Conservation (phyloP, 371 early-diverging fungal genomes). For the Rhizopus arrhizus region DNA sequence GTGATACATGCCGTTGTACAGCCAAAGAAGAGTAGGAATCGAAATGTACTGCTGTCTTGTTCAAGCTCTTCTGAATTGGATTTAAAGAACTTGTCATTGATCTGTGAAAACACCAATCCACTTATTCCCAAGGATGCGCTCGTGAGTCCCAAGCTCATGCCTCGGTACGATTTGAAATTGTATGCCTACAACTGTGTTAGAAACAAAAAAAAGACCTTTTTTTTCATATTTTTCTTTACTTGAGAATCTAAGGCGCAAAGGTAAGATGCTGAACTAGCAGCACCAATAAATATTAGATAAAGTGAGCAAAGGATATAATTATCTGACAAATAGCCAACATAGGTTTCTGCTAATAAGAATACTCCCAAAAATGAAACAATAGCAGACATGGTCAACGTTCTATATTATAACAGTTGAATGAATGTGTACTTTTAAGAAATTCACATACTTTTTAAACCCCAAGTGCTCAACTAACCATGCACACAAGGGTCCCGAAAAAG, state of each 20-base stretch:
- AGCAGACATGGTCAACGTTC: conserved; percentile 20
- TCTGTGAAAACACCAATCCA: conserved; percentile 50
- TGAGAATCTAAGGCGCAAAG: conserved; percentile 49
- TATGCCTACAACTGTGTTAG: conserved; percentile 23
- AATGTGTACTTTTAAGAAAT: not conserved
- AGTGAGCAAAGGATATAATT: conserved; percentile 38
- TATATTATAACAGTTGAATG: not conserved
- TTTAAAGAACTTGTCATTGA: conserved; percentile 46
- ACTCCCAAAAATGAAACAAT: conserved; percentile 26
- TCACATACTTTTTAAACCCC: conserved; percentile 32
- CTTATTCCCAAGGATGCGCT: conserved; percentile 47
- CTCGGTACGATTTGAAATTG: conserved; percentile 45
- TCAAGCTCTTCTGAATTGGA: conserved; percentile 16
- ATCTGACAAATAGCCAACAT: conserved; percentile 38
- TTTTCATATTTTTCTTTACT: conserved; percentile 20
- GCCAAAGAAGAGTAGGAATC: conserved; percentile 41
- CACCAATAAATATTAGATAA: conserved; percentile 40
- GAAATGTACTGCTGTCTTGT: conserved; percentile 33
- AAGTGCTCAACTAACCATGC: conserved; percentile 43
- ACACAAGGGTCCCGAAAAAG: conserved; percentile 50
- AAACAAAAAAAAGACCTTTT: not conserved
- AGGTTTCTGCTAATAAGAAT: conserved; percentile 48
- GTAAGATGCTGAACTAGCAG: conserved; percentile 46
- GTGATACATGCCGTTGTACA: conserved; percentile 22
- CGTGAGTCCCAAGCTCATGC: conserved; percentile 49